phyloP scores from a whole-genome alignment of 2,329 filamentous ascomycete genomes.

The Neonectria ditissima region DNA sequence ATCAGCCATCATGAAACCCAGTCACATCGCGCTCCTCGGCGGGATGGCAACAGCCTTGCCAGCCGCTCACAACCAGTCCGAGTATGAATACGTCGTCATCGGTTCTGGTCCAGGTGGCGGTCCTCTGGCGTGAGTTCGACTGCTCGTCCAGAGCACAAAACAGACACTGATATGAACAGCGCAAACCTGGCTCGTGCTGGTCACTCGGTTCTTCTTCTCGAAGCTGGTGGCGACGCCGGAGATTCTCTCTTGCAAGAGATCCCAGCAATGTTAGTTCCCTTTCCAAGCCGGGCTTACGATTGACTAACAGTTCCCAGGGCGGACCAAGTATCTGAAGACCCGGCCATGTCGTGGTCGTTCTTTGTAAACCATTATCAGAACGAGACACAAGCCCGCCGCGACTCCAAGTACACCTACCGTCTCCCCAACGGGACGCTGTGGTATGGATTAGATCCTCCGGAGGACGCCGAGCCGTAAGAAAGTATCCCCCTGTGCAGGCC shows the following conservation, averaged over 20 bases:
- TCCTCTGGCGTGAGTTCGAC: slow-evolving; percentile 55
- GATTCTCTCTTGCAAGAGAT: slow-evolving; percentile 29
- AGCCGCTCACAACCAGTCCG: slow-evolving; percentile 8
- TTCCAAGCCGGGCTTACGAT: too few relatives aligned
- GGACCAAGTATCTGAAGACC: slow-evolving; percentile 23
- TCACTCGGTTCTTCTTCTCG: slow-evolving; percentile 66
- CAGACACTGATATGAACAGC: slow-evolving; percentile 11
- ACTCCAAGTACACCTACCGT: slow-evolving; percentile 38
- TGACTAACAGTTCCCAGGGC: slow-evolving; percentile 16
- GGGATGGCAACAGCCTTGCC: slow-evolving; percentile 15
- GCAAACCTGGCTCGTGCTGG: slow-evolving; percentile 66
- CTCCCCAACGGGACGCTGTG: slow-evolving; percentile 33
- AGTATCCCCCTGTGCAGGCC: neutral
- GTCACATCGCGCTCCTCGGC: too few relatives aligned
- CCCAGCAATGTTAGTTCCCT: slow-evolving; percentile 26
- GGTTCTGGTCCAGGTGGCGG: slow-evolving; percentile 68
- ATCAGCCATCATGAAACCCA: too few relatives aligned
- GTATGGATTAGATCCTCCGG: slow-evolving; percentile 49
- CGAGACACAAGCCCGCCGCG: slow-evolving; percentile 32
- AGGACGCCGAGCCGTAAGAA: slow-evolving; percentile 40
- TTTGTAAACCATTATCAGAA: slow-evolving; percentile 68
- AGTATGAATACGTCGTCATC: slow-evolving; percentile 70
- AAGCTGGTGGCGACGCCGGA: slow-evolving; percentile 67
- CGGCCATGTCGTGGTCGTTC: slow-evolving; percentile 63
- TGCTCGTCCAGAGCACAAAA: neutral